Evolutionary conservation across 495 filamentous ascomycete genomes (phyloP).

Genomic region (Penicillium odoratum): DNA sequence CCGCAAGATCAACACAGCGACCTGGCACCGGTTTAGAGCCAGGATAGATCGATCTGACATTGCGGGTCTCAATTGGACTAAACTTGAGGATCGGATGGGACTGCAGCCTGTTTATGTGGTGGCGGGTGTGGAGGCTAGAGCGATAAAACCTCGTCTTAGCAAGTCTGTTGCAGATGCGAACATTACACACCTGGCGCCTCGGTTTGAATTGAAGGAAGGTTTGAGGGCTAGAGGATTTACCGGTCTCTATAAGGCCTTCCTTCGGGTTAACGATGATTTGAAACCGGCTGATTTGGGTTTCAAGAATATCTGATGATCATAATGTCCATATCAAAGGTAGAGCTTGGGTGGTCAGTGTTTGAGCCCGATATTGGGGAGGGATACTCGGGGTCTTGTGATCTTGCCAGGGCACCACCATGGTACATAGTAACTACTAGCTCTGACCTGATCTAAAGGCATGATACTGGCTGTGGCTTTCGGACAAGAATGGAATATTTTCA

Average conservation of each 20-base stretch:
- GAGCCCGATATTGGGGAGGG: neutral
- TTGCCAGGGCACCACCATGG: neutral
- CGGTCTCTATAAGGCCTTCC: too few relatives aligned
- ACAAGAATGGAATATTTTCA: neutral
- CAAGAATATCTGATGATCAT: neutral
- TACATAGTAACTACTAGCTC: neutral
- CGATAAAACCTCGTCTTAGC: neutral
- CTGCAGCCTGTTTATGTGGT: neutral
- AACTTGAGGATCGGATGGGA: neutral
- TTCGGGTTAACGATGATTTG: neutral
- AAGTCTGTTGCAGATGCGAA: neutral
- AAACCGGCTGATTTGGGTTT: neutral
- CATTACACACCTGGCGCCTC: neutral
- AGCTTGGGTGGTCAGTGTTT: neutral
- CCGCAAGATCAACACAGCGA: constrained; percentile 20
- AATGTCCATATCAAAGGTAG: neutral
- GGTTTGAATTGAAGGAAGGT: neutral
- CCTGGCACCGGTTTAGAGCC: constrained; percentile 24
- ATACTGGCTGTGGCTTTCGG: neutral
- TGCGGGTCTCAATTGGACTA: constrained; percentile 28
- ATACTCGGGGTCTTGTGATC: neutral
- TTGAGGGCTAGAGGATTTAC: neutral
- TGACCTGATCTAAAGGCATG: neutral
- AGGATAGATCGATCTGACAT: constrained; percentile 11
- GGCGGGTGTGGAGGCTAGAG: neutral